Percentiles rank a stretch among this genome's conserved stretches.
Conservation (phyloP, 106 monocot genomes). For the Xerophyta viscosa region DNA sequence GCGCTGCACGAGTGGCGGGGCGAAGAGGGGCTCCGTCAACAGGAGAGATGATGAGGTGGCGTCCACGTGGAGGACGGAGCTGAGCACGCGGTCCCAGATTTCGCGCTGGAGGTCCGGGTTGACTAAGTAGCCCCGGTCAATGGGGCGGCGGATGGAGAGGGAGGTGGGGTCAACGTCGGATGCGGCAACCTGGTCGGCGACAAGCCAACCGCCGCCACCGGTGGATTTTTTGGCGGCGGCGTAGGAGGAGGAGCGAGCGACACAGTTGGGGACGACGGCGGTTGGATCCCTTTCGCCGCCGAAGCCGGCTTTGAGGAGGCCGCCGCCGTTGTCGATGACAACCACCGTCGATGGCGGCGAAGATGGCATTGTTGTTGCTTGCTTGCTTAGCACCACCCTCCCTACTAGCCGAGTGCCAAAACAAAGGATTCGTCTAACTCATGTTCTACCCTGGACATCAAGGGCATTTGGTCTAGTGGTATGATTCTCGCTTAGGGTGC, state of each 20-base stretch:
- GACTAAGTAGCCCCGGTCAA: constrained; percentile 88
- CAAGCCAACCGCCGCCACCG: constrained; percentile 24
- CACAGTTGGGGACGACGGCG: constrained; percentile 79
- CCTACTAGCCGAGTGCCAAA: not conserved
- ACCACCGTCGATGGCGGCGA: constrained; percentile 34
- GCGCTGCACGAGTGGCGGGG: constrained; percentile 60
- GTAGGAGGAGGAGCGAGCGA: constrained; percentile 43
- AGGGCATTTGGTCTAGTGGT: constrained; percentile 89
- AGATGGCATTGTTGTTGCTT: too few species aligned
- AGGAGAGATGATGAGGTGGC: constrained; percentile 60
- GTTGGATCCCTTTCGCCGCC: constrained; percentile 73
- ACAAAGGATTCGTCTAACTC: too few species aligned
- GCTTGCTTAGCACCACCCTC: not conserved
- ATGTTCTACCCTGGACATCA: too few species aligned
- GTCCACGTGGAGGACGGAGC: constrained; percentile 36
- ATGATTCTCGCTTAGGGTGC: constrained; percentile 97
- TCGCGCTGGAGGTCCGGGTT: constrained; percentile 74
- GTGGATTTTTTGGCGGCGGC: too few species aligned
- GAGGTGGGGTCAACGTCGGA: constrained; percentile 59
- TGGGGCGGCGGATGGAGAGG: constrained; percentile 71
- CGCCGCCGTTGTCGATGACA: constrained; percentile 91
- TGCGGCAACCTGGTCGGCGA: constrained; percentile 66
- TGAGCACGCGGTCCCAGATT: constrained; percentile 74
- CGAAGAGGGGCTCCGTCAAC: constrained; percentile 87
- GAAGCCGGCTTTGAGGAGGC: constrained; percentile 87